These are phyloP conservation scores for Aureobasidium namibiae DNA, from an alignment of 2,329 filamentous ascomycete genomes.

Conservation along the genomic window DNA sequence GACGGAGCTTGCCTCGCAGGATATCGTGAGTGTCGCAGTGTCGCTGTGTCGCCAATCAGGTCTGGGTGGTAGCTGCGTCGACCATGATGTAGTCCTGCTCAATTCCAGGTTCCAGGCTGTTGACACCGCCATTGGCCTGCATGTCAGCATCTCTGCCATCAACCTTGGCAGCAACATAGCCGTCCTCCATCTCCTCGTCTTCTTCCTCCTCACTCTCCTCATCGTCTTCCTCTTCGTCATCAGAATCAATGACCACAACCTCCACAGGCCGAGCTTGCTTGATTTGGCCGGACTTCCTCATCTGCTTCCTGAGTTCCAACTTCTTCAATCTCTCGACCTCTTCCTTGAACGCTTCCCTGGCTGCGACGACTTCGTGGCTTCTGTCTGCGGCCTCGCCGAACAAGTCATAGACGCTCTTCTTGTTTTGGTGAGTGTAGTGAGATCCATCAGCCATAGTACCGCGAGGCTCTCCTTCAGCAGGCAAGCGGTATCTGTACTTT, in stretches of 20 bases:
- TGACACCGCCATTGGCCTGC: no score
- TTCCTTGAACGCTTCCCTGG: background rate
- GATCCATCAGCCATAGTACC: background rate
- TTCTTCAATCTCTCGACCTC: background rate
- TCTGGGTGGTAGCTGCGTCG: background rate
- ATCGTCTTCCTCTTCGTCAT: conserved; percentile 18
- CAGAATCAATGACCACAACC: conserved; percentile 15
- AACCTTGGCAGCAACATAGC: background rate
- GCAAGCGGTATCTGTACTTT: conserved; percentile 11
- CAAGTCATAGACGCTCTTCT: background rate
- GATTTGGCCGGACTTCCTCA: background rate
- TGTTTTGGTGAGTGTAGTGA: background rate
- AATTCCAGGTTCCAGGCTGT: no score
- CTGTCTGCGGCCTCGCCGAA: background rate
- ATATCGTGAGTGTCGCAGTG: no score
- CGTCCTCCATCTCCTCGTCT: conserved; percentile 2
- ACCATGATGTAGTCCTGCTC: conserved; percentile 1
- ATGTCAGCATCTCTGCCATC: background rate
- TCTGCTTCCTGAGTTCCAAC: background rate
- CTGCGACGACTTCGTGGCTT: background rate
- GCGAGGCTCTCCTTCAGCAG: background rate
- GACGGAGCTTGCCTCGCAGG: no score
- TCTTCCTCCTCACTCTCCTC: background rate
- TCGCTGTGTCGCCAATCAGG: background rate
- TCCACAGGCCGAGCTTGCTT: no score